Base-by-base conservation (phyloP, 2,329 filamentous ascomycete genomes). In the Penicillium sp. region DNA sequence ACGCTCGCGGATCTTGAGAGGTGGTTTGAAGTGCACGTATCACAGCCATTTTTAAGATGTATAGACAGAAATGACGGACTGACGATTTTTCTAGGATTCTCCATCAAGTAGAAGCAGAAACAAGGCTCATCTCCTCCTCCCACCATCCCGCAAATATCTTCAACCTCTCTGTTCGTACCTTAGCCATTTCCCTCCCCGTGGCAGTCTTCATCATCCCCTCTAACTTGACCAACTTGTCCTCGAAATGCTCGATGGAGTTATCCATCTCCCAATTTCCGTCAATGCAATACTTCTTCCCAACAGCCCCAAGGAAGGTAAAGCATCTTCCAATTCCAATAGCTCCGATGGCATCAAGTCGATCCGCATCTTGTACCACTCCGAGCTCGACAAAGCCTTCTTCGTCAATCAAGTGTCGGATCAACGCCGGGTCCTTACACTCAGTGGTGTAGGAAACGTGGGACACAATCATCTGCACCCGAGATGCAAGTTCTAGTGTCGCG, bases 341-440 rank as follows among this genome's bases (percentile, higher is more conserved):
- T 1, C 92, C 93, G 46, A 97, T 86, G 4, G 91, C 89, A 74
- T 97, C 93, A n/a, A 97, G 78, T 7, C 92, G 81, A 76, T 97
- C 93, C 4, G 92, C 92, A 72, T 97, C 93, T 74, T 97, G 92
- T 30, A 97, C 91, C 44, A 96, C 83, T 0, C 84, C 91, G 32
- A 94, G 77, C 71, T 94, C 90, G 1, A 90, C 90, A 69, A 89
- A 78, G 4, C 67, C 67, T 7, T 66, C 63, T 29, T 74, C 67
- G 6, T 68, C 69, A n/a, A 95, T 77, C n/a, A 92, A 77, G 1
- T 75, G 72, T n/a, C 72, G 72, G 8, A 90, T 85, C 11, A 75
- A 73, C 6, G 73, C 74, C 1, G 87, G 86, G 66, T 91, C 79
- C n/a, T 66, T 64, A 45, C 83, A 77, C 73, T 97, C 92, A 60